Evolutionary conservation across 1,284 basidiomycete species (phyloP), one percentile per base, ranked within the genome.

Genomic region (Ustilago bromivora): DNA sequence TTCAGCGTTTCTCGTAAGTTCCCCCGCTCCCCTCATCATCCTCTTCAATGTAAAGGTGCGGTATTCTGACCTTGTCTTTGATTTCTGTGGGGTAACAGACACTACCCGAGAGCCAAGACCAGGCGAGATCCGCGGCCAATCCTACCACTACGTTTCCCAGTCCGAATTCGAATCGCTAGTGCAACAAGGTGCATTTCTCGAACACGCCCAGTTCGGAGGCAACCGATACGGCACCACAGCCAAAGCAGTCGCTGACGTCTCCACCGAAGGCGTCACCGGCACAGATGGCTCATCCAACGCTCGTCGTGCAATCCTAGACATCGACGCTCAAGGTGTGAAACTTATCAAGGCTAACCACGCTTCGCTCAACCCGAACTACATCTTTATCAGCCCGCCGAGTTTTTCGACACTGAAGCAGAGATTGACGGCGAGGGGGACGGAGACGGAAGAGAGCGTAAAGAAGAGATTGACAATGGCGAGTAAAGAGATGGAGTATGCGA

Each of bases 191-290:
- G 90, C 89, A 43, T 91, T 91, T 76, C 87, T 91, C 58, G 90
- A 91, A 84, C 88, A 90, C 84, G 90, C 90, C 17, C 85, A 92
- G 86, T 99, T 98, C 87, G 95, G 94, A 3, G 92, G 93, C 32
- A 98, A 98, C 86, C 90, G 91, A 85, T 90, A 99, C 86, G 97
- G 96, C 32, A 98, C 96, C 3, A 94, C 92, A 66, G 92, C 92
- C 74, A 90, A 91, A 75, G 92, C 90, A 9, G 88, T 91, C 23
- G 85, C 88, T 65, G 89, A 88, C 60, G 89, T 91, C 36, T 83
- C 86, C 12, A 78, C 66, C 46, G 70, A 78, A 59, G 59, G 74
- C 47, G 57, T 70, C 40, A 57, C 54, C 7, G 72, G 72, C 17
- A 43, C 64, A 3, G 72, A 75, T 35, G 77, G 71, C 34, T 61